phyloP scores from a whole-genome alignment of 805 yeast genomes.

The Candida bentonensis region DNA sequence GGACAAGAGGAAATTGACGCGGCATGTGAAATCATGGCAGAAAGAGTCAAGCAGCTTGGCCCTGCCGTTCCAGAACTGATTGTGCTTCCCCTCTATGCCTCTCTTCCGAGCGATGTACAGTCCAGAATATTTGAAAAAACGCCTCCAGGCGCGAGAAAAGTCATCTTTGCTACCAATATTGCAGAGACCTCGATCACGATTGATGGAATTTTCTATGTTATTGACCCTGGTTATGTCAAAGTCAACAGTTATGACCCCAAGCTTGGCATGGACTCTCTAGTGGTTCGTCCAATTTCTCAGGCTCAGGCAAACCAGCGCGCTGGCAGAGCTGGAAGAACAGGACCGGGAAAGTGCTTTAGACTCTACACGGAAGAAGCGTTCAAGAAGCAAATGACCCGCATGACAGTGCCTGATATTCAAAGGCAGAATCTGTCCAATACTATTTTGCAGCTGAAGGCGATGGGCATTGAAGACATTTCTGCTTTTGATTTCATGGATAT shows the following conservation, averaged over 20 bases:
- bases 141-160: conserved; percentile 64
- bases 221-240: conserved; percentile 91
- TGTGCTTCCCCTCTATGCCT: conserved; percentile 82
- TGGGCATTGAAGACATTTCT: conserved; percentile 73
- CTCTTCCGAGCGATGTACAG: conserved; percentile 76
- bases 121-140: conserved; percentile 74
- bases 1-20: conserved; percentile 94
- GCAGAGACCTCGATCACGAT: conserved; percentile 96
- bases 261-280: conserved; percentile 77
- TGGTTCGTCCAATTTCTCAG: conserved; percentile 77
- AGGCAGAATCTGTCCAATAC: conserved; percentile 69
- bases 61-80: conserved; percentile 37
- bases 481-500: conserved; percentile 85
- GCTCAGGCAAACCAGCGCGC: conserved; percentile 96
- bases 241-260: conserved; percentile 80
- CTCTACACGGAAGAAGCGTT: conserved; percentile 76
- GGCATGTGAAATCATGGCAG: conserved; percentile 58
- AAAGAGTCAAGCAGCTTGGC: conserved; percentile 55
- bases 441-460: conserved; percentile 58
- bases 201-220: conserved; percentile 88
- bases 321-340: conserved; percentile 96
- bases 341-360: conserved; percentile 91
- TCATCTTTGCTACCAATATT: conserved; percentile 88
- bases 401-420: conserved; percentile 86
- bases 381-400: conserved; percentile 57